Evolutionary conservation across 1,284 basidiomycete genomes (phyloP), one percentile per base, ranked within the genome.

Genomic region (Ceratorhiza oryzae-sativae): DNA sequence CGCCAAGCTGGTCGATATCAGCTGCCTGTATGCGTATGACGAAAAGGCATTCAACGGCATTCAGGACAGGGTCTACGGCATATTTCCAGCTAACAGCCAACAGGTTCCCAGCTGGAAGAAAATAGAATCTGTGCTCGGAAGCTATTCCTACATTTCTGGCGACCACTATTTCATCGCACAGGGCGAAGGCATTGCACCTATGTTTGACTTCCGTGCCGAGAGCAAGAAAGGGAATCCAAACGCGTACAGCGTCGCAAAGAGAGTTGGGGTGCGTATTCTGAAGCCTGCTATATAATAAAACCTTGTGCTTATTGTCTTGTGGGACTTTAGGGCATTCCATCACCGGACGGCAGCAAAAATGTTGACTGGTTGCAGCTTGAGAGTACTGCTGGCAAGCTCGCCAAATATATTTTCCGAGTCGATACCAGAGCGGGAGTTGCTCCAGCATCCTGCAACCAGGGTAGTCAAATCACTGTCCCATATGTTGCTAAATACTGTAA

Each of bases 381-480:
- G 32, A 79, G 78, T 41, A 79, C 85, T 12, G 73, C 83, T 48
- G 88, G 88, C 3, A 76, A 79, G 1, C 78, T 90, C 41, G 87
- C 88, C 3, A 81, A 80, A 67, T 79, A 83, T 67, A 81, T 89
- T 4, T 88, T 84, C 80, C 80, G 88, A 62, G 80, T 85, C 12
- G 84, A 88, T 76, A 90, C 88, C 9, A 81, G 82, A 27, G 83
- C 81, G 39, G 89, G 90, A n/a, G 86, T 89, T 77, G 86, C 89
- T 13, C 87, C 89, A 1, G 45, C 53, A 18, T 56, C 65, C 5
- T 39, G 75, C 84, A 18, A 82, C 81, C 13, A 85, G 86, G 76
- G 77, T 82, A 79, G 18, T 8, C 46, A 56, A 32, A 34, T n/a
- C 39, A 81, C 85, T 25, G 84, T 86, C 20, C 84, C 85, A 72